These are phyloP conservation scores for Rhipidocladum racemiflorum DNA, from an alignment of 176 grass and related monocot genomes.

Conservation along the genomic window DNA sequence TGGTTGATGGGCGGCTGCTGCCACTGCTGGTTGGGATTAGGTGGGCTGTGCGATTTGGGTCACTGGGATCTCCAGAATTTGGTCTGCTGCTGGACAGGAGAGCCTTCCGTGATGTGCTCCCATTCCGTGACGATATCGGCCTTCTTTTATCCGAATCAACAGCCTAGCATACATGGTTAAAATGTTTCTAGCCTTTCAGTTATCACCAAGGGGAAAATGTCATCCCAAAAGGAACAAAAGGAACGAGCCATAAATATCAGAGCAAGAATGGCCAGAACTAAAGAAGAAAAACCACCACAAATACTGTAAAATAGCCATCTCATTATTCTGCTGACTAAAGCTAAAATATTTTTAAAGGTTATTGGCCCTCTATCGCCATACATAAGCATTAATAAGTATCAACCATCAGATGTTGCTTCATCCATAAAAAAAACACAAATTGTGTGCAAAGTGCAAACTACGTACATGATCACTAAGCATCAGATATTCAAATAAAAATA, in stretches of 20 bases:
- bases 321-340: not conserved
- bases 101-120: constrained; percentile 67
- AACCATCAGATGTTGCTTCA: not conserved
- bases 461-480: not conserved
- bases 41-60: constrained; percentile 46
- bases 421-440: not conserved
- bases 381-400: not conserved
- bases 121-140: constrained; percentile 57
- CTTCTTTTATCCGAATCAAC: constrained; percentile 53
- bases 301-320: not conserved
- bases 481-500: constrained; percentile 2
- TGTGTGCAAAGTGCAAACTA: not conserved
- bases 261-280: not conserved
- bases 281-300: not conserved
- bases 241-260: not conserved
- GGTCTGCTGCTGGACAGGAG: constrained; percentile 65
- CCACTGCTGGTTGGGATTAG: constrained; percentile 53
- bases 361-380: not conserved
- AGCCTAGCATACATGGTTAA: constrained; percentile 38
- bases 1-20: constrained; percentile 50
- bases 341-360: not conserved
- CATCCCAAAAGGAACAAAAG: not conserved
- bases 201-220: not conserved
- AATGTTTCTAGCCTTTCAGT: not conserved
- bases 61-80: constrained; percentile 58